A percentile compares a stretch with the other conserved stretches of the same genome.
phyloP scores from a whole-genome alignment of 441 rosid genomes.

The Syzygium syzygioides region DNA sequence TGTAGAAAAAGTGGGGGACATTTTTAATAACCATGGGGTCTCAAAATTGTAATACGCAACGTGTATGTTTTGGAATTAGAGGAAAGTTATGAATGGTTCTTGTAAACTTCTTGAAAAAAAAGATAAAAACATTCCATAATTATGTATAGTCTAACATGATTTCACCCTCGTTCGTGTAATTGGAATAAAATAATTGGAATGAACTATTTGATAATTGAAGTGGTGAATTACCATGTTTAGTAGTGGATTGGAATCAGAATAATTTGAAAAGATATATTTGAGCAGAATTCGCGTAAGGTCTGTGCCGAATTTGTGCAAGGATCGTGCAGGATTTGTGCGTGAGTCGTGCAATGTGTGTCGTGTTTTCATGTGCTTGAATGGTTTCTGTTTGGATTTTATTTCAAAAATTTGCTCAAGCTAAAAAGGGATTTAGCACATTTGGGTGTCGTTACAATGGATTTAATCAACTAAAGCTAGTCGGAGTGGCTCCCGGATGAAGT shows the following conservation, averaged over 20 bases:
- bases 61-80: neutral
- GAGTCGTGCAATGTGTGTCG: neutral
- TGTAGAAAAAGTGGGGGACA: neutral
- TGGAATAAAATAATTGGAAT: neutral
- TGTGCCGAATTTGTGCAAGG: neutral
- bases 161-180: neutral
- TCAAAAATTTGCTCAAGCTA: neutral
- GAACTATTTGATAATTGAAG: neutral
- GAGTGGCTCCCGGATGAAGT: conserved; percentile 22
- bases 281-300: neutral
- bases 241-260: neutral
- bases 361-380: neutral
- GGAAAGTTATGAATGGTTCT: neutral
- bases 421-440: neutral
- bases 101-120: neutral
- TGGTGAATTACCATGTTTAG: neutral
- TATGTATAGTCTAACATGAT: neutral
- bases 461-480: neutral
- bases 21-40: neutral
- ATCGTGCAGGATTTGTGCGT: too few species aligned
- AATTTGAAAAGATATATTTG: neutral
- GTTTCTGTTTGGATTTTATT: neutral
- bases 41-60: neutral
- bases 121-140: neutral
- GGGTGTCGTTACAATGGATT: neutral